Percentiles rank a stretch among this genome's conserved stretches.
These are phyloP conservation scores for Colletotrichum destructivum DNA, from an alignment of 2,329 filamentous ascomycete species.

Conservation along the genomic window DNA sequence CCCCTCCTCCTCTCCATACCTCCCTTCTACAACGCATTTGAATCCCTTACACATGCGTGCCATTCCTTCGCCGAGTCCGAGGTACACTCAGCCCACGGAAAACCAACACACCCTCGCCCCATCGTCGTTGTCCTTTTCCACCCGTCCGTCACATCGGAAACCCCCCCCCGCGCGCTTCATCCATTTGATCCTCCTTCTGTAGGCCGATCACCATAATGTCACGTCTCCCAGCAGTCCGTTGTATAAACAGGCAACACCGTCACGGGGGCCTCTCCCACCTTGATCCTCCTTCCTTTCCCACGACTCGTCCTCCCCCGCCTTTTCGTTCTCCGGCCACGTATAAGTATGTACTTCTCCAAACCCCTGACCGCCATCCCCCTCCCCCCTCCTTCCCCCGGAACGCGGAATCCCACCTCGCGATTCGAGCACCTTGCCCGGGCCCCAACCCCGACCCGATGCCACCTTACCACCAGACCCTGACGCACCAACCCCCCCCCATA, in stretches of 20 bases:
- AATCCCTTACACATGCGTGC: not conserved
- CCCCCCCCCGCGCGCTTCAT: not conserved
- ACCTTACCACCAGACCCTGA: not conserved
- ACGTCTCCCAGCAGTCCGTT: too few species aligned
- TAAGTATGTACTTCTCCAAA: not conserved
- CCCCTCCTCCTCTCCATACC: too few species aligned
- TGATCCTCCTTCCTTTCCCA: not conserved
- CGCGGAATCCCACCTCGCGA: not conserved
- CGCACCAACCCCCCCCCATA: not conserved
- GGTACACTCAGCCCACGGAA: not conserved
- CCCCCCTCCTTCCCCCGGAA: too few species aligned
- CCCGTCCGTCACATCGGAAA: not conserved
- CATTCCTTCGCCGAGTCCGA: not conserved
- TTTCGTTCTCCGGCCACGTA: not conserved
- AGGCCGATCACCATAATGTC: not conserved
- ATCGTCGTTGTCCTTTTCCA: not conserved
- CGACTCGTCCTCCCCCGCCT: not conserved
- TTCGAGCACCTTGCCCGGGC: not conserved
- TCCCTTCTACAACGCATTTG: not conserved
- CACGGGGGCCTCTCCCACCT: not conserved
- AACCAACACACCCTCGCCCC: slow-evolving; percentile 1
- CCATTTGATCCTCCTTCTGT: not conserved
- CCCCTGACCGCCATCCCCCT: too few species aligned
- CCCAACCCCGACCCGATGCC: not conserved
- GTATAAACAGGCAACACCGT: not conserved